Evolutionary conservation across 345 rosid species (phyloP), one percentile per base, ranked within the genome.

Genomic region (Citrus unshiu): DNA sequence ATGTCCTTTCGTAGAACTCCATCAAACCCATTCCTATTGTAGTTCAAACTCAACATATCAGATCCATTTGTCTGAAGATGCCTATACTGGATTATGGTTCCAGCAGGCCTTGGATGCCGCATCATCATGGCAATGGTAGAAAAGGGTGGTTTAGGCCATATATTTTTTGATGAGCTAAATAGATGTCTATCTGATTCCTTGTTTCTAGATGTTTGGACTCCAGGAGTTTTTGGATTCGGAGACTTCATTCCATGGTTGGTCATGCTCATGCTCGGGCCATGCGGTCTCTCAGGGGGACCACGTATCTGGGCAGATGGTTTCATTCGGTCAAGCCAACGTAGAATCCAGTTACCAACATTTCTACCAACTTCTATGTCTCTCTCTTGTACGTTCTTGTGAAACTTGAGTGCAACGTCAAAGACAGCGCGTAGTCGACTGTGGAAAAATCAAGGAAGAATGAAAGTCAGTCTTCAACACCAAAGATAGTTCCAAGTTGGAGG

Each of bases 221-320:
- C 68, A 12, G 84, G 80, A 60, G 83, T n/a, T 82, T 85, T 92
- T 51, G 72, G 74, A 37, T 85, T 85, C 27, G 91, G 74, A 32
- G 84, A 54, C 71, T 81, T 85, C 24, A 71, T 65, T 30, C 65
- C 63, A 80, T 85, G 90, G 76, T 89, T 88, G 46, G 85, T 78
- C 79, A 78, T 81, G 85, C 77, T 90, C 70, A 64, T 75, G 70
- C 77, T 84, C 2, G 89, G 66, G 64, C 74, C 73, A 61, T 65
- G 77, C 19, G 79, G 72, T 68, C 76, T 85, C 68, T 71, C 83
- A 1, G 81, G 78, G 57, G 86, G 51, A 56, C 77, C 83, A 58
- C 94, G 94, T 64, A 96, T 96, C 80, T 89, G 90, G 73, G 99
- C 98, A 14, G 97, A 88, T n/a, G 99, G 97, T 81, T 93, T 96